Evolutionary conservation across 2,329 filamentous ascomycete genomes (phyloP).

Genomic region (Fonsecaea erecta): DNA sequence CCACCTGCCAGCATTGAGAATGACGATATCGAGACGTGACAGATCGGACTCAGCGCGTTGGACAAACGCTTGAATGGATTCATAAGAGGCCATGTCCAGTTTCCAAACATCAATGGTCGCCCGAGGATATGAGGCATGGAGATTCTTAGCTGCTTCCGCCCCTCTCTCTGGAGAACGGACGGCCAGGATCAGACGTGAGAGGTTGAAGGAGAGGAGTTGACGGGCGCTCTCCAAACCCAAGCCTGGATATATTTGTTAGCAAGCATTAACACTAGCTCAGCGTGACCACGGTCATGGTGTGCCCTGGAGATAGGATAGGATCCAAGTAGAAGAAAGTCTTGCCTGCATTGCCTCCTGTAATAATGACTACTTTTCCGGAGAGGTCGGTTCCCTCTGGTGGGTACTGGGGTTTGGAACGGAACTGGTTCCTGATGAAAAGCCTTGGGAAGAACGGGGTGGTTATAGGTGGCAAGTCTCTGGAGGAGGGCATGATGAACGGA

Average conservation of each 20-base stretch:
- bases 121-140: slow-evolving; percentile 44
- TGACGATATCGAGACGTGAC: slow-evolving; percentile 49
- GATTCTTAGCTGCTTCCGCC: slow-evolving; percentile 46
- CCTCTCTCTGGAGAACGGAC: slow-evolving; percentile 54
- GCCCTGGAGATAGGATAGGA: not conserved
- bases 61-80: slow-evolving; percentile 52
- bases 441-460: slow-evolving; percentile 27
- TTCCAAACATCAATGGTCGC: slow-evolving; percentile 55
- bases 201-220: slow-evolving; percentile 47
- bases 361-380: slow-evolving; percentile 49
- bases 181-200: slow-evolving; percentile 54
- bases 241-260: slow-evolving; percentile 39
- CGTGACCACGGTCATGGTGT: not conserved
- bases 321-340: not conserved
- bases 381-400: slow-evolving; percentile 36
- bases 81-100: slow-evolving; percentile 56
- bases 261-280: not conserved
- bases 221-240: slow-evolving; percentile 54
- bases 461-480: slow-evolving; percentile 37
- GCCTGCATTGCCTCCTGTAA: slow-evolving; percentile 55
- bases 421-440: slow-evolving; percentile 37
- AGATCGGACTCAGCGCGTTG: slow-evolving; percentile 43
- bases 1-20: slow-evolving; percentile 53
- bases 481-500: slow-evolving; percentile 32
- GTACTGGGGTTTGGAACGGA: slow-evolving; percentile 32